Base-by-base conservation (phyloP, 345 rosid species). In the Populus davidiana region DNA sequence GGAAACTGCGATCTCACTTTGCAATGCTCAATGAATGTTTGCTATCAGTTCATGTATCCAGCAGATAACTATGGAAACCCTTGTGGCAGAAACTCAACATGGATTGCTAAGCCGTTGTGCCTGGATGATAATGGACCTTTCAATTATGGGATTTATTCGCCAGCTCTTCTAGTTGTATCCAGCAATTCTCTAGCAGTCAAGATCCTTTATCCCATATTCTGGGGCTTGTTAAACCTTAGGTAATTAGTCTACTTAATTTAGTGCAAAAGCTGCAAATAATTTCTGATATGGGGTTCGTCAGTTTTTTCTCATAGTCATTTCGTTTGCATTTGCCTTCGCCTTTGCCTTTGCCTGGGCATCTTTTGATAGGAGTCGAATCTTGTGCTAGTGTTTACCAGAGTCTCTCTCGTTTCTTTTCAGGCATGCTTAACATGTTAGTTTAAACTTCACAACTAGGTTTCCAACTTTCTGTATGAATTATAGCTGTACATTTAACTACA, bases 211-310 rank as follows among this genome's bases (percentile, higher is more conserved):
- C 94, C 92, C 75, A 87, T 91, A 11, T 89, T 81, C 56, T 91
- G 94, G 94, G 94, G 94, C 43, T 69, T 89, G 72, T 75, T 89
- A 83, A 86, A 86, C 70, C 88, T 91, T 35, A 88, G 92, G 92
- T 89, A 79, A 63, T 47, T 41, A 41, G 47, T 11, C 44, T 41
- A 41, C 13, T 41, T 10, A 9, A 41, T 41, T 10, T 41, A 41
- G 44, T 41, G 1, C 44, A 41, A 2, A 41, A 2, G 44, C 11
- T 41, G 3, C 44, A 41, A 41, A 3, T 10, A 41, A 41, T 41
- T 41, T 41, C 44, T 10, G 44, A 41, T 9, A 41, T 41, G 44
- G 4, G 0, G 44, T 2, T 41, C 44, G 13, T 41, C 3, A 9
- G 44, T 10, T 41, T 41, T 41, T 41, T 41, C 44, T 41, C 0